phyloP scores from a whole-genome alignment of 371 early-diverging fungal species.

The Umbelopsis sp. region DNA sequence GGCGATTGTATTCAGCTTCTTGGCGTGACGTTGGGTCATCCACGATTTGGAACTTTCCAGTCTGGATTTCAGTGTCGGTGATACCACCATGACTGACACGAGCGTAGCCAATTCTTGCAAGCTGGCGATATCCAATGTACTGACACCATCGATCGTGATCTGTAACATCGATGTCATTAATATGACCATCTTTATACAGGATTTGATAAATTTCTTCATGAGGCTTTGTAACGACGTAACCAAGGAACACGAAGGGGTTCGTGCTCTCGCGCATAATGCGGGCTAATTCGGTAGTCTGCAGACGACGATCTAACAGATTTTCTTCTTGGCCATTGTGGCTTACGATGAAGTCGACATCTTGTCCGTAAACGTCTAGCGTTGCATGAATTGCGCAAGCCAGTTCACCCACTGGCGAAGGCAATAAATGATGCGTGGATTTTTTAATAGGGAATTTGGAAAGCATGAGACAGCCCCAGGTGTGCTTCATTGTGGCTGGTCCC shows the following conservation, averaged over 20 bases:
- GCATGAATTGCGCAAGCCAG: constrained; percentile 87
- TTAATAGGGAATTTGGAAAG: constrained; percentile 85
- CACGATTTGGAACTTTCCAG: constrained; percentile 78
- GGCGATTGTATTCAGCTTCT: constrained; percentile 62
- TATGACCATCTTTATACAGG: constrained; percentile 68
- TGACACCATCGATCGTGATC: constrained; percentile 88
- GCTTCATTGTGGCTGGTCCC: constrained; percentile 81
- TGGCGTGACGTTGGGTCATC: constrained; percentile 53
- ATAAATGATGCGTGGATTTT: constrained; percentile 71
- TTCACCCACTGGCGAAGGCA: constrained; percentile 85
- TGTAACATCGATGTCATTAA: constrained; percentile 77
- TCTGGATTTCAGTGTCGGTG: constrained; percentile 86
- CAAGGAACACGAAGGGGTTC: constrained; percentile 81
- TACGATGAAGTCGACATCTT: constrained; percentile 80
- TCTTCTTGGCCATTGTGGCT: constrained; percentile 89
- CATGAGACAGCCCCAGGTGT: constrained; percentile 88
- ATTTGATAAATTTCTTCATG: constrained; percentile 64
- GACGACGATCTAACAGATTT: constrained; percentile 72
- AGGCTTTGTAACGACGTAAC: constrained; percentile 85
- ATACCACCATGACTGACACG: constrained; percentile 80
- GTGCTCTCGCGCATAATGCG: constrained; percentile 73
- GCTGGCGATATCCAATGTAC: constrained; percentile 80
- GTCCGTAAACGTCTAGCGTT: constrained; percentile 81
- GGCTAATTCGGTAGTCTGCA: constrained; percentile 81
- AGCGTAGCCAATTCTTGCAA: constrained; percentile 77